Evolutionary conservation across 2,329 filamentous ascomycete species (phyloP).

Genomic region (Cladosporium colombiae): DNA sequence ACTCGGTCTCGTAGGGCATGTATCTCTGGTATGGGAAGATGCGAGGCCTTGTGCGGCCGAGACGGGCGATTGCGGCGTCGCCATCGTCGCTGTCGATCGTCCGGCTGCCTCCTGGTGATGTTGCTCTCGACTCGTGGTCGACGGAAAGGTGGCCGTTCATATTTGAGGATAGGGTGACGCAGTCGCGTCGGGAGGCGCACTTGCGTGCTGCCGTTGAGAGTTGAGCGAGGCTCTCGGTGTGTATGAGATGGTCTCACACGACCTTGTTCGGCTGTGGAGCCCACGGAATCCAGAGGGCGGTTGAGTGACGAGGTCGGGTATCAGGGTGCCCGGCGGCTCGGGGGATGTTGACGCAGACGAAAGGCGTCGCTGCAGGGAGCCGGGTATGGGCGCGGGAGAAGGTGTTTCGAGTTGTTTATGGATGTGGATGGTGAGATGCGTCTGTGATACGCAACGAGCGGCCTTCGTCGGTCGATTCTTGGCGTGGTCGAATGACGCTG

Average conservation of each 20-base stretch:
- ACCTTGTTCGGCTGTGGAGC: slow-evolving; percentile 11
- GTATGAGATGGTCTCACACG: slow-evolving; percentile 22
- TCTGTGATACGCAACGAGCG: slow-evolving; percentile 11
- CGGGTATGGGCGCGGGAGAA: background rate
- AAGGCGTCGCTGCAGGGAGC: background rate
- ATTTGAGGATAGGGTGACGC: slow-evolving; percentile 1
- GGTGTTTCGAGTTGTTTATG: slow-evolving; percentile 13
- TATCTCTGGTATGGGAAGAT: slow-evolving; percentile 92
- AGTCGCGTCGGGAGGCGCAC: slow-evolving; percentile 6
- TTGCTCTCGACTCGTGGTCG: slow-evolving; percentile 79
- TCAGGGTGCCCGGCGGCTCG: slow-evolving; percentile 11
- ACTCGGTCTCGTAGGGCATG: slow-evolving; percentile 85
- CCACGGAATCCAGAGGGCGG: slow-evolving; percentile 10
- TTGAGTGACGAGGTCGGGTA: background rate
- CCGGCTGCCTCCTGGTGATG: slow-evolving; percentile 72
- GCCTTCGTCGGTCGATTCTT: slow-evolving; percentile 3
- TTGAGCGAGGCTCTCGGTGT: slow-evolving; percentile 12
- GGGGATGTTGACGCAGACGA: background rate
- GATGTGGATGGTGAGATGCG: background rate
- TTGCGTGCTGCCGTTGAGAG: slow-evolving; percentile 28
- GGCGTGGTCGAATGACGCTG: slow-evolving; percentile 13
- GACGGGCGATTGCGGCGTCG: slow-evolving; percentile 45
- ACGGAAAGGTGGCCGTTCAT: slow-evolving; percentile 29
- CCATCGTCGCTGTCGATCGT: slow-evolving; percentile 35
- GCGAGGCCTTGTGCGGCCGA: slow-evolving; percentile 73